These are phyloP conservation scores for Lodderomyces jiufengensis DNA, from an alignment of 1,139 yeast genomes.

Conservation along the genomic window DNA sequence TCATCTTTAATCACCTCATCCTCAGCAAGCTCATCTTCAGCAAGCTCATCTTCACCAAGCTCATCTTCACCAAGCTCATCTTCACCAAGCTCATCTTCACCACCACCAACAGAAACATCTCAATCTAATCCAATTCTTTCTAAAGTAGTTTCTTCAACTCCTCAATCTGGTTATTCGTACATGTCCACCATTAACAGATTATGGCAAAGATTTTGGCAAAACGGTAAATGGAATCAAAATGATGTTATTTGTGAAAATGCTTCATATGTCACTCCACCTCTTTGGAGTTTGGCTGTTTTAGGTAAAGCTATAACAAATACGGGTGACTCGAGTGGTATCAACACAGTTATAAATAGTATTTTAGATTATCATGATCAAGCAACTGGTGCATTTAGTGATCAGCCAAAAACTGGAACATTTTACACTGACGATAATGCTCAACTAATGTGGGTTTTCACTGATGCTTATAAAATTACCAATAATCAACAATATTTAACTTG, in stretches of 20 bases:
- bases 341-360: slow-evolving; percentile 15
- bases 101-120: slow-evolving; percentile 1
- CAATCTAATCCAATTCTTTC: slow-evolving; percentile 1
- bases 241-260: slow-evolving; percentile 4
- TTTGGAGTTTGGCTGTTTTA: slow-evolving; percentile 27
- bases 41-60: slow-evolving; percentile 3
- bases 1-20: no score
- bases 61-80: slow-evolving; percentile 3
- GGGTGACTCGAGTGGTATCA: slow-evolving; percentile 13
- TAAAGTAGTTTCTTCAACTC: slow-evolving; percentile 3
- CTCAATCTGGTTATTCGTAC: slow-evolving; percentile 7
- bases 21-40: no score
- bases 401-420: slow-evolving; percentile 29
- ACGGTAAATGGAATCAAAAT: slow-evolving; percentile 20
- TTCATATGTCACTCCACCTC: neutral
- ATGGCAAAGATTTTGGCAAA: slow-evolving; percentile 22
- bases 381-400: slow-evolving; percentile 30
- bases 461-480: slow-evolving; percentile 21
- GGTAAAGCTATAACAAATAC: slow-evolving; percentile 21
- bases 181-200: slow-evolving; percentile 15
- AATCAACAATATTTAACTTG: slow-evolving; percentile 13
- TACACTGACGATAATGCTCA: slow-evolving; percentile 38
- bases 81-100: slow-evolving; percentile 1
- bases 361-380: slow-evolving; percentile 18
- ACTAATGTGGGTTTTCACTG: slow-evolving; percentile 29